Conservation (phyloP, 1,139 yeast species). For the Hyphopichia wangnamkhiaoensis region DNA sequence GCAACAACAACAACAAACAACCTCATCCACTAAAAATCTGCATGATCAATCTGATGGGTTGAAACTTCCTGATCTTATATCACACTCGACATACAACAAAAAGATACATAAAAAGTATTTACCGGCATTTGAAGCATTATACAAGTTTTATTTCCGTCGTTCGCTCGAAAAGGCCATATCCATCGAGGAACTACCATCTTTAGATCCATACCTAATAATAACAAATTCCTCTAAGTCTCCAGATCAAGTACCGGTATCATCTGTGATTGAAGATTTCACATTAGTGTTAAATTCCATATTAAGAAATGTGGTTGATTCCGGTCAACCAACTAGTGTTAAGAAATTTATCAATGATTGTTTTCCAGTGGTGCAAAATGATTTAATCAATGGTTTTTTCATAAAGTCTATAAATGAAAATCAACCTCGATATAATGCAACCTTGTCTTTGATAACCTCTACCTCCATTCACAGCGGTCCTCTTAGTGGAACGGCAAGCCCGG, state of each 20-base stretch:
- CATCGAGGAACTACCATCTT: conserved; percentile 71
- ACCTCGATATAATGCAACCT: conserved; percentile 51
- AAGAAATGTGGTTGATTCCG: conserved; percentile 60
- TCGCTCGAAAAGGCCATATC: conserved; percentile 82
- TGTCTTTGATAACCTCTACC: conserved; percentile 24
- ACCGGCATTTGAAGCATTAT: conserved; percentile 64
- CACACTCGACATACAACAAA: conserved; percentile 59
- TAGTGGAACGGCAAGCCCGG: conserved; percentile 23
- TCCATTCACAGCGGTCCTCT: conserved; percentile 18
- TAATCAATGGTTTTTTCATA: conserved; percentile 41
- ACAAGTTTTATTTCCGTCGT: conserved; percentile 68
- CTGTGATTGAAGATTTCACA: conserved; percentile 84
- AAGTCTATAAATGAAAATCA: conserved; percentile 57
- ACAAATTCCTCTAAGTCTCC: conserved; percentile 23
- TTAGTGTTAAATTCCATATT: conserved; percentile 70
- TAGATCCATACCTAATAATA: conserved; percentile 30
- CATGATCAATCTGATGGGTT: conserved; percentile 17
- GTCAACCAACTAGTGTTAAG: conserved; percentile 56
- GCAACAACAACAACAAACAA: not conserved
- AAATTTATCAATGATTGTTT: conserved; percentile 42
- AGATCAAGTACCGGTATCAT: conserved; percentile 70
- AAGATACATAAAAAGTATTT: conserved; percentile 57
- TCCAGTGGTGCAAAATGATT: conserved; percentile 36
- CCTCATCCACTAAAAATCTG: conserved; percentile 1
- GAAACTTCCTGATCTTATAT: conserved; percentile 53